These are phyloP conservation scores for Gossypium mustelinum DNA, from an alignment of 345 rosid genomes.

Conservation along the genomic window DNA sequence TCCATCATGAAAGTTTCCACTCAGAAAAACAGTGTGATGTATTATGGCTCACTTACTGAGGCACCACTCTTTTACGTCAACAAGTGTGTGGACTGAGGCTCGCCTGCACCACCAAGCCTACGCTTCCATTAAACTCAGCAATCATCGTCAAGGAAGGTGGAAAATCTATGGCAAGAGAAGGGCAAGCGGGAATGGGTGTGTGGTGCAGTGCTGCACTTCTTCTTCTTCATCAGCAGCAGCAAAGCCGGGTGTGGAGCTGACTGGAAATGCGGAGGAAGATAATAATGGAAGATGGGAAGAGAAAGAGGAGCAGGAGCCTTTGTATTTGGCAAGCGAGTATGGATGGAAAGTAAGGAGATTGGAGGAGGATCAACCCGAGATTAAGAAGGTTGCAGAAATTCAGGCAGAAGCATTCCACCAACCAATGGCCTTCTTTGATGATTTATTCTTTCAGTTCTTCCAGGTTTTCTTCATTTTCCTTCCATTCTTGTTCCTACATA, in stretches of 20 bases:
- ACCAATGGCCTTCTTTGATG: constrained; percentile 58
- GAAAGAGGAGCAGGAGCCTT: constrained; percentile 21
- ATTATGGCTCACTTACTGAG: constrained; percentile 31
- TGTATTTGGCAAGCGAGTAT: constrained; percentile 42
- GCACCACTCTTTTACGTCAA: constrained; percentile 23
- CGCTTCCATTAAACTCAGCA: not conserved
- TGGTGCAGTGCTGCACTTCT: constrained; percentile 6
- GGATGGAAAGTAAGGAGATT: constrained; percentile 77
- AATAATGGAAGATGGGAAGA: constrained; percentile 15
- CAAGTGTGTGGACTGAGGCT: constrained; percentile 4
- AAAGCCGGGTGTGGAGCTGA: not conserved
- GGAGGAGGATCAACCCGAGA: constrained; percentile 43
- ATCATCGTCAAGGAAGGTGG: not conserved
- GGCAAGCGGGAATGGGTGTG: not conserved
- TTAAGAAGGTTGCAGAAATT: constrained; percentile 53
- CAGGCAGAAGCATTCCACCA: constrained; percentile 85
- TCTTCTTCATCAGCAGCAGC: not conserved
- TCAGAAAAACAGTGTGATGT: not conserved
- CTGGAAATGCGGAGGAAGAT: constrained; percentile 22
- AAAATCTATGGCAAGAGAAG: constrained; percentile 14
- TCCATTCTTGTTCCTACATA: not conserved
- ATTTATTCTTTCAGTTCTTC: constrained; percentile 66
- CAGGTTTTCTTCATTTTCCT: constrained; percentile 39
- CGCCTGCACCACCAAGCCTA: not conserved
- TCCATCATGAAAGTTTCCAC: constrained; percentile 1